Evolutionary conservation across 2,329 filamentous ascomycete species (phyloP), one percentile per base, ranked within the genome.

Genomic region (Epichloe brachyelytri): DNA sequence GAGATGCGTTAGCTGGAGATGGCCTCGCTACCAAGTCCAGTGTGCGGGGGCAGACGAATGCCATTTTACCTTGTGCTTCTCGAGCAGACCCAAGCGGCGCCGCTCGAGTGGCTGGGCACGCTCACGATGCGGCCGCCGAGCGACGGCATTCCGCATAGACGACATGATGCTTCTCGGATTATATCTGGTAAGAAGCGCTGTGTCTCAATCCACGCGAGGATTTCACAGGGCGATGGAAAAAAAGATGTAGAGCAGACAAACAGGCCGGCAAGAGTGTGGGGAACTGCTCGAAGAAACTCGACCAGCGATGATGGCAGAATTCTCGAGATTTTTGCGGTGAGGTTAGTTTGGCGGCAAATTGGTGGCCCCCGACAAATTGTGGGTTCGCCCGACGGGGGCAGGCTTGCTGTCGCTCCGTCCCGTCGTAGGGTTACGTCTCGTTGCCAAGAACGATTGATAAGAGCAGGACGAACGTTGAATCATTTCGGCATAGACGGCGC

Each of bases 91-190:
- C 70, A 89, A 88, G 73, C 88, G 88, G 57, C 83, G 74, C 49
- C 93, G 87, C 64, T 90, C 86, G 56, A 80, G 69, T 40, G 90
- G 86, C 68, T 97, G 93, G 37, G 87, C 86, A 60, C 93, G 85
- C 76, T 97, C 93, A 60, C 84, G 80, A 70, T 97, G 91, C 59
- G 88, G 85, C 63, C 88, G 88, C 69, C 88, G 80, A 60, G 88
- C 80, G 54, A 90, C 79, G 65, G 78, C 75, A 62, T 82, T 82
- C 56, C 78, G 72, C 67, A 82, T 74, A 3, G 79, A 79, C 36
- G 77, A 79, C 76, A 79, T 77, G 19, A 12, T 37, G 38, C 30
- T 33, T 36, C 12, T 46, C 10, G 26, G 38, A 30, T 30, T 17
- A 17, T 26, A n/a, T 11, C 19, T 26, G 46, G 17, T n/a, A 49